These are phyloP conservation scores for Fraxinus excelsior DNA, from an alignment of 257 asterid species.

Conservation along the genomic window DNA sequence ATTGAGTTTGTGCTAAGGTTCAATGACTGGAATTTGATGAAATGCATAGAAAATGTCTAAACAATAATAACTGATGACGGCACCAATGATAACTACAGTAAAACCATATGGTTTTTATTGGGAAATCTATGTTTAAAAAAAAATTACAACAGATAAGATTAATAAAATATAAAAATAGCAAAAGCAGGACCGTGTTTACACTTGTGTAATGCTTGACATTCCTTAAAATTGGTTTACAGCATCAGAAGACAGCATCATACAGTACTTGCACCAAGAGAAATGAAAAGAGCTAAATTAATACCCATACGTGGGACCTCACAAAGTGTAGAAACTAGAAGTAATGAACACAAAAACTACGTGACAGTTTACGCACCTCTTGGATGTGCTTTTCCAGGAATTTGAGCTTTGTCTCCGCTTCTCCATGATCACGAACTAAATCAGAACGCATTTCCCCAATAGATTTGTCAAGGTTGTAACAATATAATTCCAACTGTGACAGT, in stretches of 20 bases:
- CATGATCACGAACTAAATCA: conserved; percentile 72
- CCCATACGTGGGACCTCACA: neutral
- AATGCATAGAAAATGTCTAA: neutral
- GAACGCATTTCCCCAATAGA: conserved; percentile 91
- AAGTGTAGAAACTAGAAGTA: neutral
- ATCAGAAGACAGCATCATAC: neutral
- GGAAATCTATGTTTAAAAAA: neutral
- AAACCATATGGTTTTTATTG: neutral
- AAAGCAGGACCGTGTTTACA: neutral
- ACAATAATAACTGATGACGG: neutral
- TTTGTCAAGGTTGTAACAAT: conserved; percentile 92
- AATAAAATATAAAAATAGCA: neutral
- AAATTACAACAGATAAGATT: no score
- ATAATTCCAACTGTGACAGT: conserved; percentile 82
- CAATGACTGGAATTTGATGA: neutral
- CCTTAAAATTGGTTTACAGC: neutral
- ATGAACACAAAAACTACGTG: neutral
- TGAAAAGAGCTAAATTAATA: neutral
- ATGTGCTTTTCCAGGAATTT: conserved; percentile 82
- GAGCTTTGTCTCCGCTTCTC: conserved; percentile 76
- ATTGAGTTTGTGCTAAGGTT: neutral
- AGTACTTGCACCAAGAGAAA: neutral
- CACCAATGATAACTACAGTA: neutral
- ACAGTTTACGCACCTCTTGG: conserved; percentile 63
- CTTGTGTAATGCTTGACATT: neutral